Percentiles rank a stretch among this genome's conserved stretches.
phyloP scores from a whole-genome alignment of 1,284 basidiomycete species.

The Sanghuangporus sanghuang region DNA sequence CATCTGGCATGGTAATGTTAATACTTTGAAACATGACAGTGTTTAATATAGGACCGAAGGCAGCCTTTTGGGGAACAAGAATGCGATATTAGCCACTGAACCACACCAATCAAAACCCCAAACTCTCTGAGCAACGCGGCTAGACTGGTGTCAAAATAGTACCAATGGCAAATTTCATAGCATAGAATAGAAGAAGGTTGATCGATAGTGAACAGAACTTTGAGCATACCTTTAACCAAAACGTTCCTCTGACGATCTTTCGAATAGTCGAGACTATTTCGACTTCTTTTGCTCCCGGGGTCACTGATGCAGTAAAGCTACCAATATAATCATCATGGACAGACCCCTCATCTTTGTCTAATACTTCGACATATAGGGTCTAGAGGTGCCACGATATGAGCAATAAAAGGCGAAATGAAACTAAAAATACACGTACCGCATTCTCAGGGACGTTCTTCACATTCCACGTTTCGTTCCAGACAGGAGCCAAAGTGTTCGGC shows the following conservation, averaged over 20 bases:
- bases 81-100: no score
- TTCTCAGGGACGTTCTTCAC: slow-evolving; percentile 63
- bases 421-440: slow-evolving; percentile 29
- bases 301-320: slow-evolving; percentile 48
- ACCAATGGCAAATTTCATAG: neutral
- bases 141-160: neutral
- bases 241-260: slow-evolving; percentile 48
- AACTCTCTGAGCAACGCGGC: no score
- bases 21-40: neutral
- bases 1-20: slow-evolving; percentile 29
- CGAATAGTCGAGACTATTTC: slow-evolving; percentile 50
- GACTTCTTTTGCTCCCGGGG: slow-evolving; percentile 53
- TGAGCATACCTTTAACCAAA: slow-evolving; percentile 57
- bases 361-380: slow-evolving; percentile 46
- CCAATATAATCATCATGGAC: slow-evolving; percentile 62
- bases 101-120: no score
- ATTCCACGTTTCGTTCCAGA: slow-evolving; percentile 72
- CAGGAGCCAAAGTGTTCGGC: slow-evolving; percentile 49
- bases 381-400: neutral
- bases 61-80: neutral
- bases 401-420: neutral
- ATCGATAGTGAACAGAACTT: neutral
- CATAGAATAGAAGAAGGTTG: neutral
- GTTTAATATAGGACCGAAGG: neutral
- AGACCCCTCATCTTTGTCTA: slow-evolving; percentile 61